A percentile compares a stretch with the other conserved stretches of the same genome.
These are phyloP conservation scores for Vitellaria paradoxa DNA, from an alignment of 179 eudicot species.

Conservation along the genomic window DNA sequence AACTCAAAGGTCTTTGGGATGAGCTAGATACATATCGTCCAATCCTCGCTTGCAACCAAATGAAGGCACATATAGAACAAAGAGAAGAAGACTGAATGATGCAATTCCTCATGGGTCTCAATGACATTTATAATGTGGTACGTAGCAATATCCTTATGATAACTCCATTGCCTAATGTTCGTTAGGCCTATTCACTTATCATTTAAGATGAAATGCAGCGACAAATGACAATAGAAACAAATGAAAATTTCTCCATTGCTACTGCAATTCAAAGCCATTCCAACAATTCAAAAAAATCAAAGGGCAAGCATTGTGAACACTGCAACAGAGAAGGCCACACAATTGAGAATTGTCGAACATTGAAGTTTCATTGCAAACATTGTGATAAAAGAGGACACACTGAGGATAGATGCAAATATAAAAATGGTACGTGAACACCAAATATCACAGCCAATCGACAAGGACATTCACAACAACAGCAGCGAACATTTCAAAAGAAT, in stretches of 20 bases:
- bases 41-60: not conserved
- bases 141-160: constrained; percentile 8
- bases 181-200: constrained; percentile 12
- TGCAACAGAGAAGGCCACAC: constrained; percentile 16
- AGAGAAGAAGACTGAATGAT: constrained; percentile 7
- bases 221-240: not conserved
- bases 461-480: not conserved
- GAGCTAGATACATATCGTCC: not conserved
- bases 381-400: constrained; percentile 4
- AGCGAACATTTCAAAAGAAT: not conserved
- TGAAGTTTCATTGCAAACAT: not conserved
- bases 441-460: not conserved
- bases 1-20: constrained; percentile 10
- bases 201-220: constrained; percentile 16
- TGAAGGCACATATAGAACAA: not conserved
- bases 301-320: constrained; percentile 9
- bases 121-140: not conserved
- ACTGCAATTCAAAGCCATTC: not conserved
- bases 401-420: not conserved
- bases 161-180: constrained; percentile 6
- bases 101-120: constrained; percentile 15
- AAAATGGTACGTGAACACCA: not conserved
- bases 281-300: not conserved
- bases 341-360: constrained; percentile 2
- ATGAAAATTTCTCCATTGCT: not conserved